phyloP scores from a whole-genome alignment of 2,329 filamentous ascomycete species.

The Penicillium hordei region DNA sequence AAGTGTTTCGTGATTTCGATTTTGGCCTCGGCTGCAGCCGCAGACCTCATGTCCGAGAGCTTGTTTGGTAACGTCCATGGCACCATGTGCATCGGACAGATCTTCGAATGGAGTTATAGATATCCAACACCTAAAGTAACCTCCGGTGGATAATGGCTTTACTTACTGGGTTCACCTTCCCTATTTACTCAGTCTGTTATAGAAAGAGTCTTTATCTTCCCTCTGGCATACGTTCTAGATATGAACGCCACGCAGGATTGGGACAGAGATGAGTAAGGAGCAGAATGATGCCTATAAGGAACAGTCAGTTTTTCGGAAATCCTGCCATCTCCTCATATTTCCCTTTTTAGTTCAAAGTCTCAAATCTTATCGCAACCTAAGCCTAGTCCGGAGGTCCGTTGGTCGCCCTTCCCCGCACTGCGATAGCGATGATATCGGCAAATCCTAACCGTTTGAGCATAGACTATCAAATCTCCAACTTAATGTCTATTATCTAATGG shows the following conservation, averaged over 20 bases:
- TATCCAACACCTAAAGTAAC: too few relatives aligned
- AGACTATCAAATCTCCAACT: background rate
- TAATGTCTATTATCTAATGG: constrained; percentile 10
- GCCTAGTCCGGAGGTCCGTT: background rate
- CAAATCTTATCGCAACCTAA: constrained; percentile 10
- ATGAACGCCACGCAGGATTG: background rate
- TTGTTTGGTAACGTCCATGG: too few relatives aligned
- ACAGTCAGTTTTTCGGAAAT: background rate
- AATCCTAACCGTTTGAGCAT: background rate
- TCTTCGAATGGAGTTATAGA: background rate
- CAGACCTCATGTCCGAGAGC: background rate
- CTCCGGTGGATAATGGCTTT: too few relatives aligned
- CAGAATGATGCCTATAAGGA: background rate
- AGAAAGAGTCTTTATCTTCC: background rate
- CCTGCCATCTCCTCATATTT: constrained; percentile 17
- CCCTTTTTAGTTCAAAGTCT: constrained; percentile 11
- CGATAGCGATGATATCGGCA: constrained; percentile 6
- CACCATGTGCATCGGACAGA: background rate
- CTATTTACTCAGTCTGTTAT: background rate
- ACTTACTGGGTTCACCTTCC: background rate
- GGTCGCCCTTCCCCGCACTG: constrained; percentile 19
- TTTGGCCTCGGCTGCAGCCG: background rate
- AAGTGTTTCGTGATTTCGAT: background rate
- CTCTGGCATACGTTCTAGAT: background rate
- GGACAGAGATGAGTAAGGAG: background rate